Evolutionary conservation across 306 rosid species (phyloP).

Genomic region (Quercus alba): DNA sequence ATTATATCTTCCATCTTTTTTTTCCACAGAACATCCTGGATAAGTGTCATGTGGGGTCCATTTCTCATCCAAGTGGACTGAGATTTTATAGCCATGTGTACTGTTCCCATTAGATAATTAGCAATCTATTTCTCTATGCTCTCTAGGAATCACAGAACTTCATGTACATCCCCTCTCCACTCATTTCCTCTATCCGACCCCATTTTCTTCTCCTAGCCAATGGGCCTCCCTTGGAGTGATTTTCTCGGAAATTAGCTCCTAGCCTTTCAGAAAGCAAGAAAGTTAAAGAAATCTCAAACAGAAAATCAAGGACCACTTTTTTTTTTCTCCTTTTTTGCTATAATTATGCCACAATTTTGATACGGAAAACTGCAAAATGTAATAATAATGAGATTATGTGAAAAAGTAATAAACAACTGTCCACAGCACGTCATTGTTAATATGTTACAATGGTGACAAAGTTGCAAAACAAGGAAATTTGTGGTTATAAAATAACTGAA

Average conservation of each 20-base stretch:
- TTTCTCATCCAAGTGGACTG: constrained; percentile 8
- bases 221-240: constrained; percentile 1
- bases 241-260: not conserved
- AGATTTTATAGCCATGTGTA: constrained; percentile 11
- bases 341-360: too few species aligned
- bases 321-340: too few species aligned
- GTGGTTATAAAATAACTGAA: too few species aligned
- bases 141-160: not conserved
- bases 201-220: constrained; percentile 7
- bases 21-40: constrained; percentile 7
- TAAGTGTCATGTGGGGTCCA: constrained; percentile 40
- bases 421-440: too few species aligned
- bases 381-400: too few species aligned
- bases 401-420: too few species aligned
- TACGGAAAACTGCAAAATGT: too few species aligned
- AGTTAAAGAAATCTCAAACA: not conserved
- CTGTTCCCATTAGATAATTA: constrained; percentile 13
- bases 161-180: not conserved
- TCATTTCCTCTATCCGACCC: constrained; percentile 9
- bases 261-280: not conserved
- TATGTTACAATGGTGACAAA: too few species aligned
- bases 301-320: too few species aligned
- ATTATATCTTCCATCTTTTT: constrained; percentile 10
- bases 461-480: too few species aligned
- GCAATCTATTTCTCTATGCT: not conserved